Evolutionary conservation across 2,329 filamentous ascomycete species (phyloP).

Genomic region (Setomelanomma holmii): DNA sequence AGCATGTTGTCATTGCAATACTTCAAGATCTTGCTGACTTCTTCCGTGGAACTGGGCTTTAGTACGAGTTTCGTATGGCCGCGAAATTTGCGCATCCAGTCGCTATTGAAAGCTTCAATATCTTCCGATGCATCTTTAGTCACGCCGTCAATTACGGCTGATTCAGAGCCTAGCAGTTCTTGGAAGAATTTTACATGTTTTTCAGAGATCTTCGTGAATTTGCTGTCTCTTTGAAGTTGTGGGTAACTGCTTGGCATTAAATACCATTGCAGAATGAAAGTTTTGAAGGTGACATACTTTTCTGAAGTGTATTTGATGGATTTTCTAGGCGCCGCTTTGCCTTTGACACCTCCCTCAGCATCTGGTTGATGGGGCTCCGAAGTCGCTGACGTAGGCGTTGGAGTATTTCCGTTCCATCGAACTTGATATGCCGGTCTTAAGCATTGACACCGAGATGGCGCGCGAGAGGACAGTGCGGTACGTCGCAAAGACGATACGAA

Average conservation of each 20-base stretch:
- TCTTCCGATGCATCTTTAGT: slow-evolving; percentile 77
- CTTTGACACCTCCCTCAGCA: slow-evolving; percentile 43
- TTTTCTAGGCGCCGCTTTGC: slow-evolving; percentile 47
- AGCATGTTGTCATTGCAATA: slow-evolving; percentile 95
- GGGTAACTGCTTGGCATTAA: slow-evolving; percentile 64
- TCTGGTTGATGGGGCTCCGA: slow-evolving; percentile 51
- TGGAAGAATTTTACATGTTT: slow-evolving; percentile 87
- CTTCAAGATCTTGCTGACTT: slow-evolving; percentile 88
- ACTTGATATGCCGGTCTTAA: slow-evolving; percentile 40
- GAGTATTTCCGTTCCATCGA: slow-evolving; percentile 45
- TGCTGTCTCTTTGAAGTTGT: slow-evolving; percentile 77
- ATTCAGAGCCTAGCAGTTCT: slow-evolving; percentile 76
- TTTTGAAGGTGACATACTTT: slow-evolving; percentile 57
- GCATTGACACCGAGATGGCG: slow-evolving; percentile 27
- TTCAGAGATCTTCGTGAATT: slow-evolving; percentile 73
- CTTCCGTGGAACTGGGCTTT: slow-evolving; percentile 81
- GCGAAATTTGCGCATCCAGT: slow-evolving; percentile 99
- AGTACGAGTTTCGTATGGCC: slow-evolving; percentile 88
- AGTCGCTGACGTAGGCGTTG: slow-evolving; percentile 50
- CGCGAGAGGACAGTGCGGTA: slow-evolving; percentile 34
- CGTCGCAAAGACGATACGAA: slow-evolving; percentile 44
- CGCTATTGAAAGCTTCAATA: slow-evolving; percentile 89
- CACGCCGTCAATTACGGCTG: slow-evolving; percentile 84
- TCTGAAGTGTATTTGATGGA: slow-evolving; percentile 81
- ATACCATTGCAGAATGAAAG: background rate